These are phyloP conservation scores for Helicosporidium sp. DNA, from an alignment of 139 green algal genomes.

Conservation along the genomic window DNA sequence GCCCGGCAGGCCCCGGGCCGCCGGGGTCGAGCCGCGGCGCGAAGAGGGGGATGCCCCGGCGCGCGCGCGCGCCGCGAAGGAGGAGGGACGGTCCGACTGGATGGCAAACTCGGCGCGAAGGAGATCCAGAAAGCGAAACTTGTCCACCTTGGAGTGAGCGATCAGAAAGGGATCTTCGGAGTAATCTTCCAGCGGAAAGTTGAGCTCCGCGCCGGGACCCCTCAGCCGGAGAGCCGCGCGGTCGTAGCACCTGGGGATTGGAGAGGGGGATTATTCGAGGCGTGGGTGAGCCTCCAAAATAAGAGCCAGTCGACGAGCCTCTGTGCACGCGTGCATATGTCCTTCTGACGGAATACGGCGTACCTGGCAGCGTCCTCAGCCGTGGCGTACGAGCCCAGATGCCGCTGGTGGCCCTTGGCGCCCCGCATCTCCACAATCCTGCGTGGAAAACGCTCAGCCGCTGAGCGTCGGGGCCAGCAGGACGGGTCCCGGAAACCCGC, in stretches of 20 bases:
- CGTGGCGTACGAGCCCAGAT: conserved; percentile 21
- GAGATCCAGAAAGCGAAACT: background rate
- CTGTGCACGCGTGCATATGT: no score
- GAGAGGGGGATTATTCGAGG: no score
- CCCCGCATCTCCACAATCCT: background rate
- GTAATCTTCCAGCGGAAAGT: conserved; percentile 14
- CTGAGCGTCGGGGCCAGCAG: no score
- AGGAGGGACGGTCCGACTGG: background rate
- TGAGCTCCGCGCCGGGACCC: conserved; percentile 12
- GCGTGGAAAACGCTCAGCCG: no score
- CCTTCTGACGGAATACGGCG: no score
- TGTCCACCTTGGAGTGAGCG: background rate
- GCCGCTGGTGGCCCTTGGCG: background rate
- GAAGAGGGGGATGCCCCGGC: no score
- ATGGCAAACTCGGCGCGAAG: background rate
- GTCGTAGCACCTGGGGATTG: conserved; percentile 29
- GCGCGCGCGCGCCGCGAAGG: no score
- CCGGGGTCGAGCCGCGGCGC: no score
- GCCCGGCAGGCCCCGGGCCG: no score
- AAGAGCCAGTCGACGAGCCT: no score
- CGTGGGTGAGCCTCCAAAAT: no score
- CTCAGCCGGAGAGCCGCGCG: conserved; percentile 16
- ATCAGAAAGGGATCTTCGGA: background rate
- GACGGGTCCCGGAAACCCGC: no score
- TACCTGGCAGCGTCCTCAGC: conserved; percentile 16